Percentiles rank a stretch among this genome's conserved stretches.
Evolutionary conservation across 2,329 filamentous ascomycete species (phyloP).

Genomic region (Verticillium zaregamsianum): DNA sequence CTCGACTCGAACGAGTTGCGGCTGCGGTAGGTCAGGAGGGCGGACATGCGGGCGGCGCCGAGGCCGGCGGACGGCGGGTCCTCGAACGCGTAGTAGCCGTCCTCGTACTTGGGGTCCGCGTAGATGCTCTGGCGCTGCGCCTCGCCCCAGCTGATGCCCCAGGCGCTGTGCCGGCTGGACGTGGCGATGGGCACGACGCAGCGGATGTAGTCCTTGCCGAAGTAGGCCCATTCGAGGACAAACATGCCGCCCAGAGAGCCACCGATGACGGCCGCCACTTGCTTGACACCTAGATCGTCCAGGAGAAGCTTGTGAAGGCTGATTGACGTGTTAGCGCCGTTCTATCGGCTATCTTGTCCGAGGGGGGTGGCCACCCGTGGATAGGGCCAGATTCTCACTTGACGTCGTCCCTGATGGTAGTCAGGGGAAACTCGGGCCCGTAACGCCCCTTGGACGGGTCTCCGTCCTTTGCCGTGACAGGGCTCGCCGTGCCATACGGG

Average conservation of each 20-base stretch:
- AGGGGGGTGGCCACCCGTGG: too few species aligned
- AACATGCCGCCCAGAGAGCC: conserved; percentile 89
- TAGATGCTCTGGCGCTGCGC: conserved; percentile 92
- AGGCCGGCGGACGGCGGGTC: conserved; percentile 85
- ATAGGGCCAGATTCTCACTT: conserved; percentile 53
- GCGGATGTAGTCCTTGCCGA: conserved; percentile 80
- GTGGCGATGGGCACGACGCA: conserved; percentile 81
- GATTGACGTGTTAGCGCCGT: conserved; percentile 13
- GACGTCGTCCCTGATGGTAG: conserved; percentile 93
- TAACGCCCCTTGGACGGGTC: conserved; percentile 71
- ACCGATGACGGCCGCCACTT: conserved; percentile 74
- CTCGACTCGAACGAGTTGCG: conserved; percentile 95
- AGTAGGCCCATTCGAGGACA: conserved; percentile 87
- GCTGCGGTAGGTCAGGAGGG: conserved; percentile 90
- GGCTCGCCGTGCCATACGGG: conserved; percentile 83
- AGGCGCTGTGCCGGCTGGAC: conserved; percentile 79
- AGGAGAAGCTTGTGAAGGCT: conserved; percentile 76
- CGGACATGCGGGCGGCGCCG: conserved; percentile 93
- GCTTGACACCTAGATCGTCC: conserved; percentile 74
- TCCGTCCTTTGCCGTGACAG: conserved; percentile 83
- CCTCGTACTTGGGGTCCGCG: conserved; percentile 95
- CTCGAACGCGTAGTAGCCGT: conserved; percentile 86
- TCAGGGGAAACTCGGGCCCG: conserved; percentile 92
- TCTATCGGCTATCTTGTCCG: neutral
- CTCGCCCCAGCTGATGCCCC: conserved; percentile 89